These are phyloP conservation scores for Cucumis sativus DNA, from an alignment of 306 rosid genomes.

Conservation along the genomic window Cucumber_9930_V3 NC_026659.2:18362001-18362500, in stretches of 20 bases:
- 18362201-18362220: not conserved
- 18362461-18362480: not conserved
- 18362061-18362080: too few species aligned
- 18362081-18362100: too few species aligned
- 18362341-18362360: not conserved
- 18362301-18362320: not conserved
- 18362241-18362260: not conserved
- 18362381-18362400: not conserved
- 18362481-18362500: not conserved
- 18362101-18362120: not conserved
- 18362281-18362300: slow-evolving; percentile 1
- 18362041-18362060: too few species aligned
- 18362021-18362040: too few species aligned
- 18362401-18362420: not conserved
- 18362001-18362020: too few species aligned
- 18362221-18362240: not conserved
- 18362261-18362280: not conserved
- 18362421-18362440: not conserved
- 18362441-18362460: too few species aligned
- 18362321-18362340: not conserved
- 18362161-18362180: not conserved
- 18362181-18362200: not conserved
- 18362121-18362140: not conserved
- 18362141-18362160: not conserved
- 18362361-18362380: too few species aligned